phyloP scores from a whole-genome alignment of 805 yeast species.

The Zygosaccharomyces lentus region DNA sequence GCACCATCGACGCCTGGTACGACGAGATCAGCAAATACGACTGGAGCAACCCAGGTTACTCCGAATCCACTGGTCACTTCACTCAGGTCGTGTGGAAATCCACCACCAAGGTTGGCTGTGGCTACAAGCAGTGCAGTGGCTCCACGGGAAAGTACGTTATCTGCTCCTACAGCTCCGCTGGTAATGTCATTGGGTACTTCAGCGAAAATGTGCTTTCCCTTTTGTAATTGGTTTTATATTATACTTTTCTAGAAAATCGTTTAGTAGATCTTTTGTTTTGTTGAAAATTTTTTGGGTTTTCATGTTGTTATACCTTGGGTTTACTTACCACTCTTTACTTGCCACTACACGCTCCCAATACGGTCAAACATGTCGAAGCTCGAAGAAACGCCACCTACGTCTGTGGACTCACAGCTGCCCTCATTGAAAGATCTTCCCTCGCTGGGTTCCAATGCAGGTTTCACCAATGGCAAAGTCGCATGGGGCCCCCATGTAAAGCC shows the following conservation, averaged over 20 bases:
- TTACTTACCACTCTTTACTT: neutral
- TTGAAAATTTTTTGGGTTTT: neutral
- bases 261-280: neutral
- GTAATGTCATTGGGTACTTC: constrained; percentile 59
- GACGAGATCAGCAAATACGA: constrained; percentile 55
- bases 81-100: constrained; percentile 79
- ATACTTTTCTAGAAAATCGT: neutral
- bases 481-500: constrained; percentile 51
- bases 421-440: constrained; percentile 56
- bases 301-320: neutral
- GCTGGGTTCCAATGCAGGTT: constrained; percentile 47
- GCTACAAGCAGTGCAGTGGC: constrained; percentile 53
- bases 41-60: constrained; percentile 46
- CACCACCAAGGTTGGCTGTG: constrained; percentile 72
- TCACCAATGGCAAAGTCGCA: constrained; percentile 28
- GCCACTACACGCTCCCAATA: neutral
- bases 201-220: constrained; percentile 28
- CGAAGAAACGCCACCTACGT: constrained; percentile 20
- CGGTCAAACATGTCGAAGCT: constrained; percentile 11
- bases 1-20: constrained; percentile 74
- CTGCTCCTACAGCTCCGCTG: constrained; percentile 74
- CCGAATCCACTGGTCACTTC: constrained; percentile 65
- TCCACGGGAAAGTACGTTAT: constrained; percentile 59
- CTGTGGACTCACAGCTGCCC: constrained; percentile 25
- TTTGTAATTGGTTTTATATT: neutral